Evolutionary conservation across 495 filamentous ascomycete species (phyloP).

Genomic region (Cudoniella acicularis): DNA sequence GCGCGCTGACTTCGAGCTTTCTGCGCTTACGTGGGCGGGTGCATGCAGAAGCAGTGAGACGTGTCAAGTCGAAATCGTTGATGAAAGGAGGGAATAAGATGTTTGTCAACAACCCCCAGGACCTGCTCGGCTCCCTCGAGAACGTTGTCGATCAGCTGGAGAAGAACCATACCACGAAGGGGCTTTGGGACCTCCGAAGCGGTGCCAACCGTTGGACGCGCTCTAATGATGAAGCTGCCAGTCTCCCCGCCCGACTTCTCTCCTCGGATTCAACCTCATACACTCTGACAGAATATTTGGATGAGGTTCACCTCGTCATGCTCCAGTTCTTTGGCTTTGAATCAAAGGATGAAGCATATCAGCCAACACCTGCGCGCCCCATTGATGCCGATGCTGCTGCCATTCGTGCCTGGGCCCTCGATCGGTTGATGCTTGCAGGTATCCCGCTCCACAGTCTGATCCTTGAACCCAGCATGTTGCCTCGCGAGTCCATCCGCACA

Average conservation of each 20-base stretch:
- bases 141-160: not conserved
- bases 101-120: not conserved
- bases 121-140: not conserved
- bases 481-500: constrained; percentile 40
- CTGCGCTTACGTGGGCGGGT: constrained; percentile 19
- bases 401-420: constrained; percentile 35
- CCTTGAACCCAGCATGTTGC: constrained; percentile 35
- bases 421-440: constrained; percentile 32
- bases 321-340: not conserved
- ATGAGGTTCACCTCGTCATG: not conserved
- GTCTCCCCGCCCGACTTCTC: no score
- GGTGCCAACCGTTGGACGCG: not conserved
- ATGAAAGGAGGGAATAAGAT: not conserved
- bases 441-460: constrained; percentile 37
- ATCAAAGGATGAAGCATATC: not conserved
- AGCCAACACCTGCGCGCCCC: not conserved
- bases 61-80: not conserved
- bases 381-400: constrained; percentile 12
- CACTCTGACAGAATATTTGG: no score
- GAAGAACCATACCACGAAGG: no score
- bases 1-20: constrained; percentile 26
- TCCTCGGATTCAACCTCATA: no score
- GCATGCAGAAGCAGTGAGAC: not conserved
- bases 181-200: not conserved
- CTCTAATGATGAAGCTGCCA: not conserved